phyloP scores from a whole-genome alignment of 257 asterid genomes.

The Knoxia roxburghii region DNA sequence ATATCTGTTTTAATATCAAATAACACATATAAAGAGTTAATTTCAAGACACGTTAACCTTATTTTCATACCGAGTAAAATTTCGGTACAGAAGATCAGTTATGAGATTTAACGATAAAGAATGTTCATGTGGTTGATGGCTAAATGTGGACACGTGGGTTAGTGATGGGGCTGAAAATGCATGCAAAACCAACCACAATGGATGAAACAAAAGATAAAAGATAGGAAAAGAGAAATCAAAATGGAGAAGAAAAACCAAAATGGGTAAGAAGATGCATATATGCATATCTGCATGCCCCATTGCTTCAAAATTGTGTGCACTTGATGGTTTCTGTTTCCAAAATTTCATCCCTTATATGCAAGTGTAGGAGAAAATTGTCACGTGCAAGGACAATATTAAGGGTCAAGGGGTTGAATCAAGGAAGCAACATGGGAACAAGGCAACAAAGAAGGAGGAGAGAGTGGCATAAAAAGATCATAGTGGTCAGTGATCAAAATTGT shows the following conservation, averaged over 20 bases:
- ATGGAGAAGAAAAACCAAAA: slow-evolving; percentile 10
- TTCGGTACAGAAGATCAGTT: too few relatives aligned
- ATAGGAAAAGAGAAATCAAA: slow-evolving; percentile 24
- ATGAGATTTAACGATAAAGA: background rate
- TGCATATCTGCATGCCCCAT: too few relatives aligned
- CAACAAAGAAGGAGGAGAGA: background rate
- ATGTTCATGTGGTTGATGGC: slow-evolving; percentile 13
- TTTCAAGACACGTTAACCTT: too few relatives aligned
- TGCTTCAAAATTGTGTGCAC: slow-evolving; percentile 44
- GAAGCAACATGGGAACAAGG: slow-evolving; percentile 6
- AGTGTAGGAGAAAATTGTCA: slow-evolving; percentile 33
- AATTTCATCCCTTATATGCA: slow-evolving; percentile 12
- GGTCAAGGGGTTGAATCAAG: background rate
- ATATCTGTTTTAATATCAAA: too few relatives aligned
- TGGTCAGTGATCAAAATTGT: too few relatives aligned
- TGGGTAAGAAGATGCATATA: background rate
- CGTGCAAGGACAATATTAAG: slow-evolving; percentile 34
- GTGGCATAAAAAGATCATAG: too few relatives aligned
- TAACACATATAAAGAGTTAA: too few relatives aligned
- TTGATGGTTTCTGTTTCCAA: slow-evolving; percentile 19
- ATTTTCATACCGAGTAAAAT: too few relatives aligned
- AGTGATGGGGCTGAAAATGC: slow-evolving; percentile 13
- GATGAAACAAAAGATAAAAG: slow-evolving; percentile 9
- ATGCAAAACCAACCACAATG: slow-evolving; percentile 34
- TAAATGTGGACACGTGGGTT: slow-evolving; percentile 32